phyloP scores from a whole-genome alignment of 352 stramenopile species.

The Globisporangium spinosum region DNA sequence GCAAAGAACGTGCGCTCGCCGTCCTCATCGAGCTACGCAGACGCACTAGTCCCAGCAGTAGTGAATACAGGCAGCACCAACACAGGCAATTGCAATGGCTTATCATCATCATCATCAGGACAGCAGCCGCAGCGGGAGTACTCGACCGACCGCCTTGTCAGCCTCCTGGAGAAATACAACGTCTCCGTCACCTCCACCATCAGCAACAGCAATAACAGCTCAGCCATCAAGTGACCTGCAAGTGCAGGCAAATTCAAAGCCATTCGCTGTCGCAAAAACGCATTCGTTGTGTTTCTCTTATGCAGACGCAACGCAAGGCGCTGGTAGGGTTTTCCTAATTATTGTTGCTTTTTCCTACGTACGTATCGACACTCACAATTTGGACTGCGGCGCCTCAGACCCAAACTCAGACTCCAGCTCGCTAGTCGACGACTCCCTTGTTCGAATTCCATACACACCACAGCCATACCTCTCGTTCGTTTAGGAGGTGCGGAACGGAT shows the following conservation, averaged over 20 bases:
- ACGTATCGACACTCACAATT: conserved; percentile 9
- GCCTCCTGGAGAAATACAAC: conserved; percentile 66
- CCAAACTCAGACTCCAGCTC: neutral
- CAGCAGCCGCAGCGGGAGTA: conserved; percentile 37
- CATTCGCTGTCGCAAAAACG: neutral
- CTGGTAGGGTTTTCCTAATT: neutral
- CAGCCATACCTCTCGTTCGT: neutral
- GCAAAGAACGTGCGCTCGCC: conserved; percentile 6
- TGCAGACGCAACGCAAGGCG: neutral
- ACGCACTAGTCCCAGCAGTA: neutral
- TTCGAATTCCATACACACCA: neutral
- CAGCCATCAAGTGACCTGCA: neutral
- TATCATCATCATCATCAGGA: neutral
- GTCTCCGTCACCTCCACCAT: conserved; percentile 32
- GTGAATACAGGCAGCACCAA: neutral
- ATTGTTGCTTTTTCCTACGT: neutral
- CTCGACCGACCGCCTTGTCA: conserved; percentile 51
- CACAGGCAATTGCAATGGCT: neutral
- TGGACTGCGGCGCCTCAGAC: neutral
- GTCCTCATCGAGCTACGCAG: neutral
- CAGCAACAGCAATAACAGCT: neutral
- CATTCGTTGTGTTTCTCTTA: neutral
- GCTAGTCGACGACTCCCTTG: neutral
- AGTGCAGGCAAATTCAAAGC: no score
- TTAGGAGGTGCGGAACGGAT: conserved; percentile 2